Evolutionary conservation across 164 flowering plant genomes (phyloP).

Genomic region (Paratinospora sagittata): DNA sequence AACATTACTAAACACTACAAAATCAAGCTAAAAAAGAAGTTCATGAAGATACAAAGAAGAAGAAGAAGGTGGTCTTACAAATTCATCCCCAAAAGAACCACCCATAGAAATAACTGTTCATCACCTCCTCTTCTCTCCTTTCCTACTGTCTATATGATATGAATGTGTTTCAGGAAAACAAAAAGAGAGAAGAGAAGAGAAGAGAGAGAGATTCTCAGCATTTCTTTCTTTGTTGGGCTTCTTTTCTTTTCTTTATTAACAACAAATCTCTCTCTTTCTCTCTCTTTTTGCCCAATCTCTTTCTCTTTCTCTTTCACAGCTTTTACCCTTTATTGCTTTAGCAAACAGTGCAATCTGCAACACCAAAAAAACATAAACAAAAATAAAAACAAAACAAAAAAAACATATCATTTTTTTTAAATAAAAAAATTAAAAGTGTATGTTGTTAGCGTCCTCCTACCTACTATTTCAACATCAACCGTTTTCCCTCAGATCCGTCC

Average conservation of each 20-base stretch:
- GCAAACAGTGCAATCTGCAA: neutral
- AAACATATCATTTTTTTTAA: no score
- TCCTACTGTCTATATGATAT: neutral
- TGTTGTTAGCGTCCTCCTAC: no score
- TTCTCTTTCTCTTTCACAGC: conserved; percentile 10
- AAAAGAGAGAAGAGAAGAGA: conserved; percentile 2
- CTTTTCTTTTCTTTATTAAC: conserved; percentile 7
- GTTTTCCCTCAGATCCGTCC: no score
- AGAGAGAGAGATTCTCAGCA: conserved; percentile 16
- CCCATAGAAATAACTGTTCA: conserved; percentile 24
- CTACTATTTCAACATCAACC: no score
- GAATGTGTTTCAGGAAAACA: neutral
- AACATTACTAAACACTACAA: no score
- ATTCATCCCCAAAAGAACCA: conserved; percentile 33
- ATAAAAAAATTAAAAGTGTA: no score
- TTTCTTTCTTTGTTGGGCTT: conserved; percentile 18
- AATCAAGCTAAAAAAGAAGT: neutral
- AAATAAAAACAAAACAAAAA: no score
- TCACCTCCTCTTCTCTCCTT: neutral
- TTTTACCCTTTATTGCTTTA: conserved; percentile 11
- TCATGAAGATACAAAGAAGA: neutral
- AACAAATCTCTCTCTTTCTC: neutral
- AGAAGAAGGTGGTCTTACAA: conserved; percentile 18
- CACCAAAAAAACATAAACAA: neutral
- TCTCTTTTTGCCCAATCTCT: conserved; percentile 10